Base-by-base conservation (phyloP, 768 basidiomycete genomes). In the Auricularia sp. region DNA sequence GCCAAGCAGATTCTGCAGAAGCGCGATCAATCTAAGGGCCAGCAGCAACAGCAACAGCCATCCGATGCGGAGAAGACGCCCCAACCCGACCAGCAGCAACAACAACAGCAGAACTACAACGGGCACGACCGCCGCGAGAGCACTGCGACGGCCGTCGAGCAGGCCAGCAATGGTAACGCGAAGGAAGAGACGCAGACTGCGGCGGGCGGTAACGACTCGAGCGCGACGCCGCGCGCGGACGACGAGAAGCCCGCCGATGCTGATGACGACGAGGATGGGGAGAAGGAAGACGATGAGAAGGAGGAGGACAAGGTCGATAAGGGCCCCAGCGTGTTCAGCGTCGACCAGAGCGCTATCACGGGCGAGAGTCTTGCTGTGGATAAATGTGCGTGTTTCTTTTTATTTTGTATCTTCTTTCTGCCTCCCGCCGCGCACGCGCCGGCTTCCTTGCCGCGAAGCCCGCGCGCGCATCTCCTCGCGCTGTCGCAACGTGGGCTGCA, bases 311-410 rank as follows among this genome's bases (percentile, higher is more conserved):
- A 71, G 21, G 68, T 66, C 1, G 70, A 77, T 66, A 78, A 75
- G 36, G 80, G 80, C 7, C 78, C 81, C 3, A 74, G 74, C 8
- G 61, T 81, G 47, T 70, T 72, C 65, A 74, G 77, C 16, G 77
- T 78, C 39, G 80, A 81, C 67, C 80, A 81, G 67, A 76, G 74
- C 36, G 79, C 79, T 16, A 79, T 80, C 61, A 80, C 80, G 0
- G 80, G 80, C 36, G 80, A 81, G 68, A 77, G 76, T 21, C 73
- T 81, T 14, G 78, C 80, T 11, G 77, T 77, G 29, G 79, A 81
- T 68, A 81, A 81, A 67, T 79, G 71, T 62, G 62, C 76, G 29
- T 29, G 29, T 29, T 29, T 29, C 2, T 29, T 29, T 29, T 2
- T 29, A 29, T 29, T 29, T 29, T 29, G 29, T 29, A 29, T 29